Evolutionary conservation across 2,329 filamentous ascomycete species (phyloP).

Genomic region (Fusarium sp.): DNA sequence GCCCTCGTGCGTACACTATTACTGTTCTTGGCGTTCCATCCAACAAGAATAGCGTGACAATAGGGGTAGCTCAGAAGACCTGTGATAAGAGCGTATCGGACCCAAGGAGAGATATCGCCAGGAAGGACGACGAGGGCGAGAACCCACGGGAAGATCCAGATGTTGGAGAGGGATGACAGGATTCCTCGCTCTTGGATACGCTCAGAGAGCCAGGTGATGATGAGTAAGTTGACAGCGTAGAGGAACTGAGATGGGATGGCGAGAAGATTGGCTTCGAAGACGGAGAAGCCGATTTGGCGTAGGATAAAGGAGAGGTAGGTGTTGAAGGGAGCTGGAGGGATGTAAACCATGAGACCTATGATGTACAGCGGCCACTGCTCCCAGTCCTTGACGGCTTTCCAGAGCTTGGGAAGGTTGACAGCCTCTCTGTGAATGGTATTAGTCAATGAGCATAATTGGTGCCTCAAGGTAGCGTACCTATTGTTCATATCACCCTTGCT

Average conservation of each 20-base stretch:
- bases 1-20: constrained; percentile 70
- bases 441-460: background rate
- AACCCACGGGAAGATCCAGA: constrained; percentile 62
- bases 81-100: constrained; percentile 51
- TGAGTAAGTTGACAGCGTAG: constrained; percentile 57
- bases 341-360: constrained; percentile 59
- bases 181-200: constrained; percentile 56
- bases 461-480: constrained; percentile 41
- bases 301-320: constrained; percentile 59
- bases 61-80: constrained; percentile 58
- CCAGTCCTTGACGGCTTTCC: constrained; percentile 64
- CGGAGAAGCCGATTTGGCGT: constrained; percentile 53
- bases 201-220: constrained; percentile 57
- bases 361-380: constrained; percentile 64
- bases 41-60: constrained; percentile 59
- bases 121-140: constrained; percentile 54
- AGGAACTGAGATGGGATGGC: constrained; percentile 56
- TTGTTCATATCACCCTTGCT: constrained; percentile 71
- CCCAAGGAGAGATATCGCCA: constrained; percentile 51
- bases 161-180: constrained; percentile 56
- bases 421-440: constrained; percentile 50
- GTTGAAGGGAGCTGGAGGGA: constrained; percentile 53
- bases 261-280: constrained; percentile 58
- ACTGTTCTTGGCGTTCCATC: constrained; percentile 69
- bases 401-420: constrained; percentile 50